Evolutionary conservation across 2,329 filamentous ascomycete genomes (phyloP), one percentile per base, ranked within the genome.

Genomic region (Sporothrix humicola): DNA sequence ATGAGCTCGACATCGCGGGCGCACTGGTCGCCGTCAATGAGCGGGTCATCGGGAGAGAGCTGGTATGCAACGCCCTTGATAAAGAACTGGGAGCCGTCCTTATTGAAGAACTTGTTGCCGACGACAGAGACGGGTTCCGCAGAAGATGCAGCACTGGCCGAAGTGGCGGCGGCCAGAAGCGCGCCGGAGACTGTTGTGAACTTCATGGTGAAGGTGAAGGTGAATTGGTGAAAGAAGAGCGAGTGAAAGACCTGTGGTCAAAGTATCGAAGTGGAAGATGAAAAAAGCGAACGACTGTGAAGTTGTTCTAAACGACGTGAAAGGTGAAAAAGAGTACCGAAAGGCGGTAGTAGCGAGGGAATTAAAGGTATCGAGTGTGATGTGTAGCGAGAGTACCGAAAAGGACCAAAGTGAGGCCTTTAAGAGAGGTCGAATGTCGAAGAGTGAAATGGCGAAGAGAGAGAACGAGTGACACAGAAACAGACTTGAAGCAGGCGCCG

Each of bases 91-190:
- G 91, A 90, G 70, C 93, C 93, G 48, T 69, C 89, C 78, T 88
- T 89, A 77, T 90, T 90, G 84, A 97, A 97, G 85, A 97, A 94
- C 83, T 97, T 97, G 84, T 91, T 90, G 69, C 93, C 93, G 72
- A 91, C 88, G 23, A 84, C 82, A 70, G 85, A 83, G 74, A 90
- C 84, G 31, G 85, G 83, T 50, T 86, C 82, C 66, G 89, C 76
- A 15, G 50, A n/a, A 15, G 66, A 69, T 12, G 77, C 37, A 12
- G 74, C 74, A 3, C 50, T 46, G 10, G 61, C 73, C 12, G 63
- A 48, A 2, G 59, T 37, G 20, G 80, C 78, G 44, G 81, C 77
- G 77, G 81, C 79, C 74, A 80, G 77, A 13, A 85, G 76, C 72
- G 80, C 80, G 46, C 81, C 78, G 23, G 82, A 74, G 66, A 81